Percentiles rank a stretch among this genome's conserved stretches.
Evolutionary conservation across 192 early-diverging fungal species (phyloP).

Genomic region (Coemansia sp.): DNA sequence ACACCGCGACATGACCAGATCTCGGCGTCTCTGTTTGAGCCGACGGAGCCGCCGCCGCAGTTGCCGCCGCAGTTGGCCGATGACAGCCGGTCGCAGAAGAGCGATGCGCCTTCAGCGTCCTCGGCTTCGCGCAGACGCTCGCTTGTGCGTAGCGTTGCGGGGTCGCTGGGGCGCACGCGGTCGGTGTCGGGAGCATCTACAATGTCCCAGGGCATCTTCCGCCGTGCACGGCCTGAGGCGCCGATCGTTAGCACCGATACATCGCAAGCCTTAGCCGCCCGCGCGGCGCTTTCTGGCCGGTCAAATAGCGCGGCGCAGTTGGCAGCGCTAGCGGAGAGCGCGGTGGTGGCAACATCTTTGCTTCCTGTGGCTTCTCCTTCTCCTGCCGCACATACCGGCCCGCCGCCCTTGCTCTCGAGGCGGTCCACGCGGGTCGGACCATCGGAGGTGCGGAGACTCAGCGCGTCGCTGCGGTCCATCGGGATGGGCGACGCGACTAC

Average conservation of each 20-base stretch:
- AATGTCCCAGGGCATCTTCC: neutral
- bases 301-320: neutral
- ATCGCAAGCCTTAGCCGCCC: conserved; percentile 17
- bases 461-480: conserved; percentile 50
- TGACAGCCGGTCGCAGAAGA: neutral
- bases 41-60: neutral
- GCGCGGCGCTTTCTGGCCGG: no score
- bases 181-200: conserved; percentile 16
- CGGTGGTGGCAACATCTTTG: no score
- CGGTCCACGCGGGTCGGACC: conserved; percentile 27
- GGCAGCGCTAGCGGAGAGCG: neutral
- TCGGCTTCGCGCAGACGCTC: conserved; percentile 20
- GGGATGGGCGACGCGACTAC: conserved; percentile 20
- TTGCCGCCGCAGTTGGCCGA: neutral
- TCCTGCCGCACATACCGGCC: no score
- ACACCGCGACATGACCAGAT: conserved; percentile 40
- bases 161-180: conserved; percentile 9
- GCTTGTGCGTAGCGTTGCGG: conserved; percentile 20
- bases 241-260: conserved; percentile 31
- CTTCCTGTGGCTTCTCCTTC: no score
- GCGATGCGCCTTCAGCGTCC: neutral
- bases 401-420: neutral
- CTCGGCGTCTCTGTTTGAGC: conserved; percentile 29
- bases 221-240: neutral
- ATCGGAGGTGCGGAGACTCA: conserved; percentile 49